phyloP scores from a whole-genome alignment of 2,329 filamentous ascomycete species.

The Calonectria henricotiae region DNA sequence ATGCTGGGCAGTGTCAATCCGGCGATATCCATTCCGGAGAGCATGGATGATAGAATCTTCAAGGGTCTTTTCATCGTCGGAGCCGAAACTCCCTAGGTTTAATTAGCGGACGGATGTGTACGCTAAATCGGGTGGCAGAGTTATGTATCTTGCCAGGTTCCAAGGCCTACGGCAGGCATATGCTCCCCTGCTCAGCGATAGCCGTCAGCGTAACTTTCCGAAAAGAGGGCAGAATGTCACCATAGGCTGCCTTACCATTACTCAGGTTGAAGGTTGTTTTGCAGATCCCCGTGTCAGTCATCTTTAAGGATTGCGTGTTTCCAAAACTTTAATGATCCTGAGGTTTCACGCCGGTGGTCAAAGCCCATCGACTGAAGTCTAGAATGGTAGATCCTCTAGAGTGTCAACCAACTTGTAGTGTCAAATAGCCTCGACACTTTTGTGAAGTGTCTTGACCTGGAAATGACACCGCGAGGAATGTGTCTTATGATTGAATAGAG shows the following conservation, averaged over 20 bases:
- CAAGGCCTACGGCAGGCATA: conserved; percentile 27
- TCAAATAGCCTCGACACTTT: not conserved
- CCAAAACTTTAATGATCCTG: not conserved
- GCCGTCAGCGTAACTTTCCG: not conserved
- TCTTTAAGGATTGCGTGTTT: not conserved
- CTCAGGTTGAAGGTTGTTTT: conserved; percentile 25
- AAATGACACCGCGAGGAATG: too few species aligned
- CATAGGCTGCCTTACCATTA: conserved; percentile 17
- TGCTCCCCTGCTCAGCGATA: conserved; percentile 13
- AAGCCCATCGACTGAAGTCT: not conserved
- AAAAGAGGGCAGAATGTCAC: not conserved
- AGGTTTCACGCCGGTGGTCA: too few species aligned
- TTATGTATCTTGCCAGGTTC: conserved; percentile 29
- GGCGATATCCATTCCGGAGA: conserved; percentile 54
- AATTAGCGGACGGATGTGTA: not conserved
- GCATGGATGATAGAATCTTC: conserved; percentile 50
- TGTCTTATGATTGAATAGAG: not conserved
- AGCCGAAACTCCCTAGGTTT: conserved; percentile 23
- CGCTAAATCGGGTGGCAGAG: not conserved
- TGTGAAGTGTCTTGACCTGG: not conserved
- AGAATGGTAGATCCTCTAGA: too few species aligned
- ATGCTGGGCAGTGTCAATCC: conserved; percentile 53
- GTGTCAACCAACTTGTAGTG: too few species aligned
- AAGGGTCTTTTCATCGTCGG: conserved; percentile 22
- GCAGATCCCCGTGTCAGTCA: conserved; percentile 9